A percentile compares a stretch with the other conserved stretches of the same genome.
phyloP scores from a whole-genome alignment of 2,329 filamentous ascomycete species.

The Verruconis gallopava region DNA sequence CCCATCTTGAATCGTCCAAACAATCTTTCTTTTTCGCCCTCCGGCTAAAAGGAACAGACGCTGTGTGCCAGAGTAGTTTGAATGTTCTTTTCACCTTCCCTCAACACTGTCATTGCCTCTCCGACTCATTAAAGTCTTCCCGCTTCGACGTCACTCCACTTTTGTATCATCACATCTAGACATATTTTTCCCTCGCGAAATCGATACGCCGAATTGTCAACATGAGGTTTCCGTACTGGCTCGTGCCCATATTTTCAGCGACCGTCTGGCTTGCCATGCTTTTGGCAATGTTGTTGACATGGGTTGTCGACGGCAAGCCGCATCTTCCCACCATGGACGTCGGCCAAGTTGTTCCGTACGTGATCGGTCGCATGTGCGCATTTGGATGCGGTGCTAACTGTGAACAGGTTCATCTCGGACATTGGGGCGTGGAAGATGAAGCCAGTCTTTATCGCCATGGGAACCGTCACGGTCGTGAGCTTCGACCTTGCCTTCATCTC shows the following conservation, averaged over 20 bases:
- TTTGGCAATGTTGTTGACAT: constrained; percentile 57
- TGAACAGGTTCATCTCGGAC: constrained; percentile 30
- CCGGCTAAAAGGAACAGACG: too few species aligned
- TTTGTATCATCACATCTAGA: too few species aligned
- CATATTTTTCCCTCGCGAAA: too few species aligned
- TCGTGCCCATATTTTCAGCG: constrained; percentile 57
- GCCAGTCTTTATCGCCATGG: constrained; percentile 66
- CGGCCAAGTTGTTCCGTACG: constrained; percentile 54
- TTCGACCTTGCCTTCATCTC: constrained; percentile 69
- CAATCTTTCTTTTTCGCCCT: too few species aligned
- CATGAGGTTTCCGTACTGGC: constrained; percentile 41
- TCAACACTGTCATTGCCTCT: too few species aligned
- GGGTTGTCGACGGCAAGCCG: constrained; percentile 45
- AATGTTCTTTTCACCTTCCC: too few species aligned
- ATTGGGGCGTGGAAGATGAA: constrained; percentile 51
- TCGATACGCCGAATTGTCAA: too few species aligned
- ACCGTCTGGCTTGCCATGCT: constrained; percentile 43
- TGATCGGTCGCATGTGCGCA: background rate
- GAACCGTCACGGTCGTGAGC: constrained; percentile 57
- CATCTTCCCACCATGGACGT: constrained; percentile 48
- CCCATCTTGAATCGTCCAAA: too few species aligned
- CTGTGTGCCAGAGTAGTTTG: too few species aligned
- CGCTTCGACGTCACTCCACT: too few species aligned
- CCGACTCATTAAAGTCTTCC: too few species aligned
- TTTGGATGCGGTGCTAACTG: constrained; percentile 5